Base-by-base conservation (phyloP, 2,329 filamentous ascomycete genomes). In the Waltergamsia citrina region DNA sequence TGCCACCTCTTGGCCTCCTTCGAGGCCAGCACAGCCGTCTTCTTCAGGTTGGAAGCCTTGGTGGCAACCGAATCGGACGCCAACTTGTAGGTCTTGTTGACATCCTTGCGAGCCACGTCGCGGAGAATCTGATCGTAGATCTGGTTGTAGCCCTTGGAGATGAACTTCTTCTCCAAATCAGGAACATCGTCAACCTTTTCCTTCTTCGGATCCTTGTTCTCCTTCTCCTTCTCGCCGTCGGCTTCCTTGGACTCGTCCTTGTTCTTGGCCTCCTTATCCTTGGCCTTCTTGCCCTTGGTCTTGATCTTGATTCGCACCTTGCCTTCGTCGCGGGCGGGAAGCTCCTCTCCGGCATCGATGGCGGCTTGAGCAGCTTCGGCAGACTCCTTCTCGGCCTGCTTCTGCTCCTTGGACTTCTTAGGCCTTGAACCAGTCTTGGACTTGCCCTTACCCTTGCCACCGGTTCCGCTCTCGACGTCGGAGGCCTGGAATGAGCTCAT, bases 1-100 rank as follows among this genome's bases (percentile, higher is more conserved):
- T 98, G 93, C 92, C 92, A 98, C 51, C 93, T 74, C 52, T 93
- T 87, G 35, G 92, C 90, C 62, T 98, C 92, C 56, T 98, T 98
- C 40, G 90, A 93, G 7, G 92, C 92, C 26, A 98, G 68, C 47
- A 96, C 90, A 11, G 88, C 92, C 0, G 92, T 98, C 71, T 98
- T 98, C 55, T 94, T 92, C 31, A 94, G 73, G 48, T 98, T 98
- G n/a, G 90, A 93, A 34, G 84, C 76, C 53, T 93, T 93, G 24
- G 82, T 93, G 7, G 79, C 74, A 38, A 90, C 78, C 0, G 90
- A 95, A 45, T 86, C 81, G 36, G 80, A 77, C 36, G 93, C 93
- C 53, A 95, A 72, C 45, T 92, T 85, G 54, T 78, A 87, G 0
- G 94, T 85, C 63, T 95, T 96, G 50, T 83, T 85, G 40, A 95